Evolutionary conservation across 1,139 yeast species (phyloP).

Genomic region (Pichia sp.): DNA sequence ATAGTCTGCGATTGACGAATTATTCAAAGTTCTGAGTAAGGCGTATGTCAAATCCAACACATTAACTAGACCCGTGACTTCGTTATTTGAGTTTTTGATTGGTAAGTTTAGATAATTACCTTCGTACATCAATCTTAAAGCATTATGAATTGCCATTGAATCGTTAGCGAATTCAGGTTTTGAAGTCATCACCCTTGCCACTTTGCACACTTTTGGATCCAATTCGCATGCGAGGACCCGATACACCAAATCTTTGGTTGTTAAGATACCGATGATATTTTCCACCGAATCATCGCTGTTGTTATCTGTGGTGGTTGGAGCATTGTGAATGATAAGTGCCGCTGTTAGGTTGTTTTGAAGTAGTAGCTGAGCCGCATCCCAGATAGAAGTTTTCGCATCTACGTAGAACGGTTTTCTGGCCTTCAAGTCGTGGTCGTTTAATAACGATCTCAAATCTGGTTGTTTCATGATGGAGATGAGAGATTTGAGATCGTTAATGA

Average conservation of each 20-base stretch:
- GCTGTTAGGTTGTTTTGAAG: constrained; percentile 36
- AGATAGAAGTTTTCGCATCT: constrained; percentile 35
- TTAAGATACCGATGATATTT: constrained; percentile 40
- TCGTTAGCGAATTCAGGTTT: constrained; percentile 41
- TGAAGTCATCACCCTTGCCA: constrained; percentile 40
- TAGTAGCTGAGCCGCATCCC: constrained; percentile 36
- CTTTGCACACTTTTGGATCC: constrained; percentile 36
- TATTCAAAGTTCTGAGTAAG: constrained; percentile 34
- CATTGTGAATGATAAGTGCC: constrained; percentile 29
- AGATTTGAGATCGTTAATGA: constrained; percentile 34
- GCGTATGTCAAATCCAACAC: constrained; percentile 40
- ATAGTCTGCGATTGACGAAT: constrained; percentile 11
- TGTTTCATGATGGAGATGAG: constrained; percentile 37
- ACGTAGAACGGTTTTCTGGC: constrained; percentile 33
- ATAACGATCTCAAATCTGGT: constrained; percentile 35
- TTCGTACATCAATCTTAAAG: constrained; percentile 41
- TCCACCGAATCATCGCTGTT: constrained; percentile 11
- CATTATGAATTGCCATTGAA: constrained; percentile 37
- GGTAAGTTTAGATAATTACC: constrained; percentile 42
- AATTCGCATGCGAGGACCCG: constrained; percentile 36
- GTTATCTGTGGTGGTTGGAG: neutral
- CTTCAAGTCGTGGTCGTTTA: constrained; percentile 26
- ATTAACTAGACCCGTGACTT: constrained; percentile 39
- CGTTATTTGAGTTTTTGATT: constrained; percentile 31
- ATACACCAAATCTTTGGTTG: constrained; percentile 41